These are phyloP conservation scores for Trichoderma sp. DNA, from an alignment of 2,329 filamentous ascomycete genomes.

Conservation along the genomic window DNA sequence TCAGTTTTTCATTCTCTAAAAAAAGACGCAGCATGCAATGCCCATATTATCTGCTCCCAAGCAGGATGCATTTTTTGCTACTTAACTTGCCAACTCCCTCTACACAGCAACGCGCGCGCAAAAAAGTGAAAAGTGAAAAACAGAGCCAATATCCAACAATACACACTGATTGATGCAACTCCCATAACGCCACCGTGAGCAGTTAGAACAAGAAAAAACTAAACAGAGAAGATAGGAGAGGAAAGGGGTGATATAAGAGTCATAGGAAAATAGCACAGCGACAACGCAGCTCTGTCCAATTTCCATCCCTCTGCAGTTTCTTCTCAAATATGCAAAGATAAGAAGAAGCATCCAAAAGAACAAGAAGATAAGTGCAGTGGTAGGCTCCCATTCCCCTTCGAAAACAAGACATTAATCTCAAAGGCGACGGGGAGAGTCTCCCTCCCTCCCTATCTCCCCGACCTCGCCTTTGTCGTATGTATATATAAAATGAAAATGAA, in stretches of 20 bases:
- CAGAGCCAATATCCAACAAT: not conserved
- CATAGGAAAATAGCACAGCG: not conserved
- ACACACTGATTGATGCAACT: not conserved
- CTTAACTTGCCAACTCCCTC: not conserved
- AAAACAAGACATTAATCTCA: slow-evolving; percentile 15
- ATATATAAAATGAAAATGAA: not conserved
- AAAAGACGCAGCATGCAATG: not conserved
- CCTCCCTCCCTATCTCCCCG: not conserved
- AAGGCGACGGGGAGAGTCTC: not conserved
- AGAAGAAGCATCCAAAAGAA: not conserved
- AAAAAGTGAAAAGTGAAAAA: not conserved
- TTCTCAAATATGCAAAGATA: not conserved
- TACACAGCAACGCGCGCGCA: not conserved
- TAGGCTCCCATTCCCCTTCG: not conserved
- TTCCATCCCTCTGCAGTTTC: not conserved
- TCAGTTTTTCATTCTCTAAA: not conserved
- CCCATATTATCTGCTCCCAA: not conserved
- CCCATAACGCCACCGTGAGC: not conserved
- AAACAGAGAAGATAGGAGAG: not conserved
- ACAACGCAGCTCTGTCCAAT: not conserved
- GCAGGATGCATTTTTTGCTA: not conserved
- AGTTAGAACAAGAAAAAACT: not conserved
- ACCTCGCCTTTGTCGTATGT: not conserved
- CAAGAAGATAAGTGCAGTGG: not conserved
- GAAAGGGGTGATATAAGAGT: not conserved